A percentile compares a stretch with the other conserved stretches of the same genome.
Evolutionary conservation across 345 rosid genomes (phyloP).

Genomic region (Barbarea vulgaris): DNA sequence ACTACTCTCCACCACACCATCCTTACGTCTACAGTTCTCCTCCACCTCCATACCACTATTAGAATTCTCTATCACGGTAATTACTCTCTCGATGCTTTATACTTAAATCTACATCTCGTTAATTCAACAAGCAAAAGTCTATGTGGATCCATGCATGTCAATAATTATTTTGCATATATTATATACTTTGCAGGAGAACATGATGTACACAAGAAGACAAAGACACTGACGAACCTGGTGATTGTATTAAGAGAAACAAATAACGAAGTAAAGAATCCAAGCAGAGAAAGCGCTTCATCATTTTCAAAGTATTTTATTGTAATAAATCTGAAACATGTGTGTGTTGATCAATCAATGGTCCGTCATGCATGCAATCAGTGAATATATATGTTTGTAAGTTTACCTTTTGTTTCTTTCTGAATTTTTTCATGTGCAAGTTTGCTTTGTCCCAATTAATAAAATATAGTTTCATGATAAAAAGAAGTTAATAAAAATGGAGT

Average conservation of each 20-base stretch:
- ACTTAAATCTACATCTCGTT: neutral
- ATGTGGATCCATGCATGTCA: slow-evolving; percentile 19
- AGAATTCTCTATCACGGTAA: slow-evolving; percentile 32
- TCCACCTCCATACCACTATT: slow-evolving; percentile 45
- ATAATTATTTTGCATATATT: neutral
- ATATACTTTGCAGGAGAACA: slow-evolving; percentile 31
- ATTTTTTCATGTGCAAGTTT: slow-evolving; percentile 27
- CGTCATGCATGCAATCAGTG: slow-evolving; percentile 20
- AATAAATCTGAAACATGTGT: slow-evolving; percentile 35
- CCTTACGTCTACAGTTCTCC: slow-evolving; percentile 42
- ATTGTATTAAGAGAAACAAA: slow-evolving; percentile 36
- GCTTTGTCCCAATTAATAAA: slow-evolving; percentile 30
- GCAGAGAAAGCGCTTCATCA: slow-evolving; percentile 22
- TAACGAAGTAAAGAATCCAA: slow-evolving; percentile 20
- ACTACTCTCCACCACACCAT: slow-evolving; percentile 42
- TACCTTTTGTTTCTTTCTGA: slow-evolving; percentile 22
- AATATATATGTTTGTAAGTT: slow-evolving; percentile 20
- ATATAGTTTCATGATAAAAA: neutral
- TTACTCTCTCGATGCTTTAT: slow-evolving; percentile 5
- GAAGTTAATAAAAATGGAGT: neutral
- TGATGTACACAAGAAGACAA: slow-evolving; percentile 30
- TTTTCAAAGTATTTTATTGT: slow-evolving; percentile 32
- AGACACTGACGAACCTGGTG: slow-evolving; percentile 21
- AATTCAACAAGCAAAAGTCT: neutral
- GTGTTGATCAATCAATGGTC: slow-evolving; percentile 24